These are phyloP conservation scores for Schizopora paradoxa DNA, from an alignment of 1,284 basidiomycete species.

Conservation along the genomic window DNA sequence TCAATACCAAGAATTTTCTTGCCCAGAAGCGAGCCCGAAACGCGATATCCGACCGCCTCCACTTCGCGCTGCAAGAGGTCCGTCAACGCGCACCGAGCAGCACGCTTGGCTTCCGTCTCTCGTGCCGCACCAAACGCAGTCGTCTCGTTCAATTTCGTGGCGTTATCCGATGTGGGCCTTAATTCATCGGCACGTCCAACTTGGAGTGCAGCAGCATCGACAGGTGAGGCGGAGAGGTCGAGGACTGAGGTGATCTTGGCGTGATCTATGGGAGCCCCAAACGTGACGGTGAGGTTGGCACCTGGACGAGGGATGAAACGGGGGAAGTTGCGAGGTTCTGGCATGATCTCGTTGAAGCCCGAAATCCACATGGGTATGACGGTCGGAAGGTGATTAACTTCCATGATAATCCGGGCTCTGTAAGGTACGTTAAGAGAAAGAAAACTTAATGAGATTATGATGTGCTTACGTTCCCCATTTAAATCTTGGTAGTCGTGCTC, in stretches of 20 bases:
- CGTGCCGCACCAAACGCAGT: conserved; percentile 13
- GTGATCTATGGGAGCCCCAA: conserved; percentile 59
- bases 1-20: too few species aligned
- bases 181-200: neutral
- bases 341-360: conserved; percentile 89
- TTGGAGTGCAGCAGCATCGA: neutral
- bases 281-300: conserved; percentile 60
- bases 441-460: conserved; percentile 11
- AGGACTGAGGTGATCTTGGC: conserved; percentile 35
- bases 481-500: conserved; percentile 66
- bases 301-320: conserved; percentile 66
- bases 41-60: conserved; percentile 49
- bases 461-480: conserved; percentile 92
- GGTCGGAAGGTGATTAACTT: conserved; percentile 64
- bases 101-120: conserved; percentile 27
- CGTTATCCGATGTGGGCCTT: conserved; percentile 7
- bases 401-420: conserved; percentile 83
- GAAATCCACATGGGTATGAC: conserved; percentile 94
- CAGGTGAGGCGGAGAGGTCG: conserved; percentile 3
- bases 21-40: conserved; percentile 32
- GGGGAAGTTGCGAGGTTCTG: conserved; percentile 70
- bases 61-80: conserved; percentile 54
- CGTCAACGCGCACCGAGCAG: conserved; percentile 50
- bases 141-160: too few species aligned
- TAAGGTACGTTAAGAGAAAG: conserved; percentile 10